phyloP scores from a whole-genome alignment of 345 rosid genomes.

The Kandelia obovata region DNA sequence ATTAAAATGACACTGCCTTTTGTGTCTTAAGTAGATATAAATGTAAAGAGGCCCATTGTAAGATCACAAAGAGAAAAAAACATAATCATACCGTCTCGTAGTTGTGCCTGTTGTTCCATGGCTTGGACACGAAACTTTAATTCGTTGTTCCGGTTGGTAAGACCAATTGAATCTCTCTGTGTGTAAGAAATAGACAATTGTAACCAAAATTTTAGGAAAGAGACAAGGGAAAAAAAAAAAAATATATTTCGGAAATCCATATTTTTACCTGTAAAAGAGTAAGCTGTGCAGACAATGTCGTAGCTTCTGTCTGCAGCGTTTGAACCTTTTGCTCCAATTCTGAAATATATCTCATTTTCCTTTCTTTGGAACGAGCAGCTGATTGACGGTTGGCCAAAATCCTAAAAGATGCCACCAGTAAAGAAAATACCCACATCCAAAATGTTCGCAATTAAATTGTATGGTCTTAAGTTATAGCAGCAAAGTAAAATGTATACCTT shows the following conservation, averaged over 20 bases:
- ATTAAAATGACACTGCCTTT: no score
- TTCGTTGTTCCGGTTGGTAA: constrained; percentile 88
- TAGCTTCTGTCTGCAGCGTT: constrained; percentile 94
- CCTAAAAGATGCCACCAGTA: constrained; percentile 33
- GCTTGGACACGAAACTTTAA: constrained; percentile 94
- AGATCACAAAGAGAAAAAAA: neutral
- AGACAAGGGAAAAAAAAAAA: neutral
- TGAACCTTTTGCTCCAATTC: constrained; percentile 97
- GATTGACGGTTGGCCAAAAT: constrained; percentile 93
- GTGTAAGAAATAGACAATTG: constrained; percentile 5
- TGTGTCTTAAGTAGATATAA: neutral
- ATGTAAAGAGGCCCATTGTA: neutral
- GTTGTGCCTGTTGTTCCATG: constrained; percentile 96
- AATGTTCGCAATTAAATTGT: neutral
- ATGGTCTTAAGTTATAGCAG: neutral
- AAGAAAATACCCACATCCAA: neutral
- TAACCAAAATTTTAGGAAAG: constrained; percentile 4
- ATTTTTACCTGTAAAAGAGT: constrained; percentile 73
- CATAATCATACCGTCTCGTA: constrained; percentile 64
- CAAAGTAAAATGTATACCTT: constrained; percentile 42
- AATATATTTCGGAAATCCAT: neutral
- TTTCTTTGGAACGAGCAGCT: constrained; percentile 94
- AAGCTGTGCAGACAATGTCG: constrained; percentile 92
- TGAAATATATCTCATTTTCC: constrained; percentile 88
- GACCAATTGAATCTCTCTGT: constrained; percentile 92